A percentile compares a stretch with the other conserved stretches of the same genome.
These are phyloP conservation scores for Trebouxia sp. DNA, from an alignment of 139 green algal genomes.

Conservation along the genomic window DNA sequence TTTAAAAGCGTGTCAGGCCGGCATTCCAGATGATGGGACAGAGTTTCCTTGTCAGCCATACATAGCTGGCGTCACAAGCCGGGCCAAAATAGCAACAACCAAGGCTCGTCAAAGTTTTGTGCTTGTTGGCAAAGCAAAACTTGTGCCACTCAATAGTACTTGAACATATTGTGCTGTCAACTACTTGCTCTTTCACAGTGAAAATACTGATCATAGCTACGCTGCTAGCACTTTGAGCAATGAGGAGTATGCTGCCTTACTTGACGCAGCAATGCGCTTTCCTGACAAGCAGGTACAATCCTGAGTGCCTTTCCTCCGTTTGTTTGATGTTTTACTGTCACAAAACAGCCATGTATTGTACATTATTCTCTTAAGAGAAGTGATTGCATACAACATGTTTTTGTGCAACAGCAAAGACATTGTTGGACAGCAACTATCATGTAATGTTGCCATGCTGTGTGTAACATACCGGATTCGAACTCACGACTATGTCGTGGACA, in stretches of 20 bases:
- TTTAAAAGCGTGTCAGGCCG: background rate
- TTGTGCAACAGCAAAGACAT: background rate
- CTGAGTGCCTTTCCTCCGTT: too few species aligned
- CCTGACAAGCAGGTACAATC: slow-evolving; percentile 22
- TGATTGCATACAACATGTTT: background rate
- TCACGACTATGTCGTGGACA: too few species aligned
- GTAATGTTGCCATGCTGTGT: background rate
- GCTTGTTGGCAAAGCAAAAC: slow-evolving; percentile 5
- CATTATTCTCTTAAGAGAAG: background rate
- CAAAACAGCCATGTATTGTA: background rate
- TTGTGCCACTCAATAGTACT: background rate
- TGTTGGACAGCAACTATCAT: background rate
- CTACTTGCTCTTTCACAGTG: slow-evolving; percentile 3
- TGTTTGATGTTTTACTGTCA: too few species aligned
- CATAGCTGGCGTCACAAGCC: background rate
- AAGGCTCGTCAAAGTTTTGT: slow-evolving; percentile 2
- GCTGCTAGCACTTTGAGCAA: slow-evolving; percentile 13
- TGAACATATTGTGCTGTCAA: background rate
- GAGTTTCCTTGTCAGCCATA: background rate
- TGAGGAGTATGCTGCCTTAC: slow-evolving; percentile 13
- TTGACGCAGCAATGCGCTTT: slow-evolving; percentile 12
- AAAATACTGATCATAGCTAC: slow-evolving; percentile 15
- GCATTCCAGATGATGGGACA: background rate
- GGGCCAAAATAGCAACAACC: slow-evolving; percentile 9
- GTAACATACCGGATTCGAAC: too few species aligned